Evolutionary conservation across 1,139 yeast genomes (phyloP).

Genomic region (Kluyveromyces marxianus): DNA sequence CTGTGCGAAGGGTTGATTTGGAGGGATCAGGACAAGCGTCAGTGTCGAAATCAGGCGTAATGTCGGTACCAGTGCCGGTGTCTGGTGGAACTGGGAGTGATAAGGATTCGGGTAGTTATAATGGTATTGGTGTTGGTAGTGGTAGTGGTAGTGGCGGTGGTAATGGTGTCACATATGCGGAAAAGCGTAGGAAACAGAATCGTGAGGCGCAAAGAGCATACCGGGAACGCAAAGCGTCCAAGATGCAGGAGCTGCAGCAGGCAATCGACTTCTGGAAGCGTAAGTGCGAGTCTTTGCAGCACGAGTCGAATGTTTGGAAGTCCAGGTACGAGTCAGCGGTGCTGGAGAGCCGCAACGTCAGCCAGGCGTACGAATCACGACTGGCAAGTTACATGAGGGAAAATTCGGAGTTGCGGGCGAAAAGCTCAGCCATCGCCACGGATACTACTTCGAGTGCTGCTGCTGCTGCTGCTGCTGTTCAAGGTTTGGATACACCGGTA

Average conservation of each 20-base stretch:
- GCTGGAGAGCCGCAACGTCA: neutral
- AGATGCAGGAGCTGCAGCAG: conserved; percentile 48
- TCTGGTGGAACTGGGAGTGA: neutral
- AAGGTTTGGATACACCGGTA: too few species aligned
- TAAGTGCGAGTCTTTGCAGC: conserved; percentile 43
- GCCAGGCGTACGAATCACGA: neutral
- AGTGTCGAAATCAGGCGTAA: neutral
- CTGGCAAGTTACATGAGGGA: neutral
- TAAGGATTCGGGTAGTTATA: too few species aligned
- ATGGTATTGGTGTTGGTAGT: neutral
- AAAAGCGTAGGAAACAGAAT: conserved; percentile 84
- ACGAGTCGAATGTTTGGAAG: conserved; percentile 27
- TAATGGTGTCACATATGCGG: conserved; percentile 46
- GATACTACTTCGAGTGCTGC: too few species aligned
- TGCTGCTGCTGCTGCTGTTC: too few species aligned
- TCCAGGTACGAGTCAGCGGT: conserved; percentile 4
- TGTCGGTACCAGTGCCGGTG: neutral
- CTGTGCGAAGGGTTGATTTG: conserved; percentile 74
- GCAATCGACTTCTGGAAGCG: conserved; percentile 69
- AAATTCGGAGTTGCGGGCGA: conserved; percentile 1
- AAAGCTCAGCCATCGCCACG: neutral
- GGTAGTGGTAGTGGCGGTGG: neutral
- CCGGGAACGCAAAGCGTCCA: conserved; percentile 32
- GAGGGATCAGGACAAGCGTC: neutral
- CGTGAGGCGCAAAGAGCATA: conserved; percentile 95